Base-by-base conservation (phyloP, 2,329 filamentous ascomycete species). In the Gyromitra esculenta region DNA sequence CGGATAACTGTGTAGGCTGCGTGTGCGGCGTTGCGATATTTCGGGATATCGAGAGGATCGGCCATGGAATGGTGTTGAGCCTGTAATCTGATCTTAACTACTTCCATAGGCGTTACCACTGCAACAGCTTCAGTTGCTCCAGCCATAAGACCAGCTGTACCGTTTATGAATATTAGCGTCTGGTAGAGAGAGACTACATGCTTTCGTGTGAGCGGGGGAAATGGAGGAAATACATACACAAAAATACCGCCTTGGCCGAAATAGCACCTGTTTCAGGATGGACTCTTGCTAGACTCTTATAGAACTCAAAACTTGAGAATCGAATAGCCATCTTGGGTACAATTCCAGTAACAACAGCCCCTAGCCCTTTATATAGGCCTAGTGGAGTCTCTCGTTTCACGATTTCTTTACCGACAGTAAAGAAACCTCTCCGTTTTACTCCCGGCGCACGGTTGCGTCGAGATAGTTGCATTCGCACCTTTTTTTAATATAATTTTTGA, bases 321-420 rank as follows among this genome's bases (percentile, higher is more conserved):
- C 96, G 92, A 83, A 98, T 99, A 77, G 96, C 96, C 96, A 99
- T 99, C 86, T 99, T 99, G 71, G 96, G 96, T 25, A 99, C 90
- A 84, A 99, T 99, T 80, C 96, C 96, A 31, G 94, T 97, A 75
- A 98, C 84, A 54, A 99, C 96, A 71, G 96, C 96, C 78, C 96
- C 96, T n/a, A 99, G 89, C 80, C 96, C 96, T 87, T 99, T 99
- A 88, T 99, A 99, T 75, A 99, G 86, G 79, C 92, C 96, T 45
- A 99, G 86, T 0, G 94, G 93, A 13, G 96, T 97, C 86, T 99
- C 96, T 82, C 92, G 91, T 83, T 89, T 89, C 70, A 97, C 90
- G 81, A 99, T 98, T 81, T 96, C 92, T 78, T 87, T 85, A 78
- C 96, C 96, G 1, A 96, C 99, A 72, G 87, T 87, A 79, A 97